Base-by-base conservation (phyloP, 2,329 filamentous ascomycete genomes). In the Gyromitra esculenta region DNA sequence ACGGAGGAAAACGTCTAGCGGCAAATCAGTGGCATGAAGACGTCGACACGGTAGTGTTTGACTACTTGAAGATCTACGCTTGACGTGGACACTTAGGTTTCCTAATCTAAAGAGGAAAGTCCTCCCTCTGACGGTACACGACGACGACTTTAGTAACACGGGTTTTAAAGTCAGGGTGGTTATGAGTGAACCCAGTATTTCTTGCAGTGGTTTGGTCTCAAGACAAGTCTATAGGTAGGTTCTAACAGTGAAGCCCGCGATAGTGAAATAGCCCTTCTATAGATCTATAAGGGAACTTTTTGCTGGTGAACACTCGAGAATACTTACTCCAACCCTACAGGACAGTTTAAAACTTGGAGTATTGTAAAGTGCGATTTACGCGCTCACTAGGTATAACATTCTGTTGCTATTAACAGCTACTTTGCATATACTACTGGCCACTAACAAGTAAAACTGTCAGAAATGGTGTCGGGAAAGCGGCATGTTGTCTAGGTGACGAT, bases 71-170 rank as follows among this genome's bases (percentile, higher is more conserved):
- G 68, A 72, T 76, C 62, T 50, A 57, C 45, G 59, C 64, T 74
- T 74, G 75, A 75, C 70, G 64, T 77, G 75, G 75, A 69, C 75
- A 70, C 31, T 59, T 52, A 15, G 15, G 18, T 65, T 43, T 68
- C 45, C 59, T 39, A 21, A 73, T 59, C 75, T 21, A n/a, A 73
- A 63, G 5, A 25, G 57, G 70, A 77, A 76, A 69, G 70, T 75
- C 13, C 48, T 70, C 56, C 70, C 50, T 64, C 31, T 18, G 56
- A 41, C n/a, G 13, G 64, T 69, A 39, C 57, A 62, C 56, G 45
- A 67, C 64, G 43, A 63, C 56, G 60, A 21, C 50, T 69, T 69
- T 69, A 11, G 59, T 21, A n/a, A 31, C 9, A 41, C 43, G 5
- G n/a, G 41, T 68, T 69, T 56, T 41, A n/a, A 65, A 56, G 62